These are phyloP conservation scores for Beauveria varroae DNA, from an alignment of 2,329 filamentous ascomycete genomes.

Conservation along the genomic window DNA sequence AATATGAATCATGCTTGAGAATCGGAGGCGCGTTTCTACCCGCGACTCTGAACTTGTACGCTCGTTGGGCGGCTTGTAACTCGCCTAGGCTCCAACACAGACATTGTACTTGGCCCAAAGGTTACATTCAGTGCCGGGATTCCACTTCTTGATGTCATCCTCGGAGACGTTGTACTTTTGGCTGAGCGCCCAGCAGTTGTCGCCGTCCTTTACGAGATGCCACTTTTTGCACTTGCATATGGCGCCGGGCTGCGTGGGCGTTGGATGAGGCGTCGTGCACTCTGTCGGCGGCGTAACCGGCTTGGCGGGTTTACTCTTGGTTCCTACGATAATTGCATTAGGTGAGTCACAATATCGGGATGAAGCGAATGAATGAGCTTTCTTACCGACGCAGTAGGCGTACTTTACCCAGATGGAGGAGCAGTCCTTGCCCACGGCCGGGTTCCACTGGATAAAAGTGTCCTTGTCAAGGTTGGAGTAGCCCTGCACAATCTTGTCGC, in stretches of 20 bases:
- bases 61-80: background rate
- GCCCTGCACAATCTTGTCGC: background rate
- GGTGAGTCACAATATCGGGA: no score
- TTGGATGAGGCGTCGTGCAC: background rate
- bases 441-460: conserved; percentile 2
- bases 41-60: no score
- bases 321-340: background rate
- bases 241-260: background rate
- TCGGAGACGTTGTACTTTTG: background rate
- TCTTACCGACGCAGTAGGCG: conserved; percentile 3
- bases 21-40: no score
- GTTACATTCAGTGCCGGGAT: background rate
- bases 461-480: background rate
- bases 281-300: background rate
- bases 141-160: background rate
- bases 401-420: background rate
- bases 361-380: no score
- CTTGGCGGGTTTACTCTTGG: background rate
- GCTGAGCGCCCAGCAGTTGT: background rate
- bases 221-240: background rate
- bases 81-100: background rate
- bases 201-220: background rate
- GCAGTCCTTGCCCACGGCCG: conserved; percentile 1
- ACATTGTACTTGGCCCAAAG: conserved; percentile 1
- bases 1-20: no score